Conservation (phyloP, 1,284 basidiomycete species). For the Golubevia sp. region DNA sequence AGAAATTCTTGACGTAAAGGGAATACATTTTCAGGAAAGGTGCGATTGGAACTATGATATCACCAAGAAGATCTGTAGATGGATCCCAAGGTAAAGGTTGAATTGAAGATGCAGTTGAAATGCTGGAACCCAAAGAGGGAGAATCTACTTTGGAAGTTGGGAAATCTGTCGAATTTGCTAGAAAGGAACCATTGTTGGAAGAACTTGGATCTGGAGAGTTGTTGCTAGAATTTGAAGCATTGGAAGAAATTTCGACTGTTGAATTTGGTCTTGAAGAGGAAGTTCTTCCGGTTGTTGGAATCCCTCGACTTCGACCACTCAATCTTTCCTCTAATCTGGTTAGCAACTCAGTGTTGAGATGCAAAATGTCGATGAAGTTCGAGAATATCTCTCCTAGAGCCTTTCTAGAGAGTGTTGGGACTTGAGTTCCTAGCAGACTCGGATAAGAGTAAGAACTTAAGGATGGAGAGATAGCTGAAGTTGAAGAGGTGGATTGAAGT, state of each 20-base stretch:
- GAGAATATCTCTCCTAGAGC: constrained; percentile 47
- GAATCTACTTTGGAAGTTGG: constrained; percentile 1
- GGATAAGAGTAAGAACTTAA: neutral
- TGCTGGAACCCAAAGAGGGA: no score
- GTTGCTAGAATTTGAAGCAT: constrained; percentile 16
- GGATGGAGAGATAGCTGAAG: constrained; percentile 1
- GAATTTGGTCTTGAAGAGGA: no score
- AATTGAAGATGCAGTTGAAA: no score
- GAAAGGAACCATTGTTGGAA: no score
- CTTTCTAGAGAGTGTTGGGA: constrained; percentile 36
- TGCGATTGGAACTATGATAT: constrained; percentile 53
- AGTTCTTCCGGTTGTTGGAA: no score
- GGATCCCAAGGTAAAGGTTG: constrained; percentile 31
- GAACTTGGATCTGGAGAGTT: no score
- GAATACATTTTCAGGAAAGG: constrained; percentile 61
- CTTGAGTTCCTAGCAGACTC: constrained; percentile 5
- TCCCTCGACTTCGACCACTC: constrained; percentile 4
- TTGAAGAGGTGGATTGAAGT: constrained; percentile 19
- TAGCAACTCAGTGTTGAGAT: constrained; percentile 53
- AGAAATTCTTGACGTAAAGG: constrained; percentile 59
- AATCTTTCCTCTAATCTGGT: constrained; percentile 50
- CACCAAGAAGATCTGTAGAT: constrained; percentile 36
- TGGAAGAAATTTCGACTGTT: no score
- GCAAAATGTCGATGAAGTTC: constrained; percentile 56
- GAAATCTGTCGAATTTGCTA: neutral